A percentile compares a stretch with the other conserved stretches of the same genome.
phyloP scores from a whole-genome alignment of 345 rosid species.

The Excoecaria cochinchinensis region DNA sequence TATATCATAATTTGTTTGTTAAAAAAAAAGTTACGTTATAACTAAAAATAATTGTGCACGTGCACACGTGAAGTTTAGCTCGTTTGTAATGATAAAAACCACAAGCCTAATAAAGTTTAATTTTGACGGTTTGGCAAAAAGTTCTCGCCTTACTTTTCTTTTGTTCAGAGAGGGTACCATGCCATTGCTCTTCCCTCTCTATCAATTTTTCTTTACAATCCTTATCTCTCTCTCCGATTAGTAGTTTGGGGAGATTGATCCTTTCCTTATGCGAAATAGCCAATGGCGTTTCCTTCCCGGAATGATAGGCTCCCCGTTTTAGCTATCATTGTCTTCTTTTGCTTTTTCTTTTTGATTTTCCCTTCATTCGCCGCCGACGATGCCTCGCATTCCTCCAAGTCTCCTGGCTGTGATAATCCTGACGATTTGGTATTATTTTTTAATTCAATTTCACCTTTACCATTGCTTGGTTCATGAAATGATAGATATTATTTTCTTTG shows the following conservation, averaged over 20 bases:
- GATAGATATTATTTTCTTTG: neutral
- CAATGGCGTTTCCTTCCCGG: conserved; percentile 11
- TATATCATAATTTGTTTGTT: too few species aligned
- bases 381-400: conserved; percentile 16
- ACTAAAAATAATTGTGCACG: too few species aligned
- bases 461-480: neutral
- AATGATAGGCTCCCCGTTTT: neutral
- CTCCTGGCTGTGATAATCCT: conserved; percentile 23
- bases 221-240: neutral
- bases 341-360: neutral
- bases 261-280: neutral
- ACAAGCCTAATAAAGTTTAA: too few species aligned
- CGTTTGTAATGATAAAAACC: too few species aligned
- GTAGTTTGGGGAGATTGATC: neutral
- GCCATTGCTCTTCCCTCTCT: neutral
- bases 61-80: too few species aligned
- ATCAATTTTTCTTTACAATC: neutral
- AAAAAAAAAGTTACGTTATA: too few species aligned
- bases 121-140: neutral
- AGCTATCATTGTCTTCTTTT: neutral
- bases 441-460: neutral
- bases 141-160: neutral
- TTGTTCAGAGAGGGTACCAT: neutral
- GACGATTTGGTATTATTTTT: conserved; percentile 19
- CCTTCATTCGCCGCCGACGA: conserved; percentile 17